Base-by-base conservation (phyloP, 495 filamentous ascomycete genomes). In the Terfezia claveryi region DNA sequence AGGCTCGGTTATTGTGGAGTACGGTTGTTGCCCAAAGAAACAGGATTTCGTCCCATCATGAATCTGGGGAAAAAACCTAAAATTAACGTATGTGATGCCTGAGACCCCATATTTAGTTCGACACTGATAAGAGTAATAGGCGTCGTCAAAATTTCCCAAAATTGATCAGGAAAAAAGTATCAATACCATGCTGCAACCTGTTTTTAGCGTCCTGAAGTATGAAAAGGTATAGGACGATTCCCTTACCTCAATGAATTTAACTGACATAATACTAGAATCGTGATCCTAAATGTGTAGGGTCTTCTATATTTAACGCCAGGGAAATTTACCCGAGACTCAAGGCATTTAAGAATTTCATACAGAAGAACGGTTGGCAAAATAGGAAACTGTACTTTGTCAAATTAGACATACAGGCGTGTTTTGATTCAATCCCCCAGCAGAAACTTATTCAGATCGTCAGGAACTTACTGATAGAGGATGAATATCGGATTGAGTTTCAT, bases 361-460 rank as follows among this genome's bases (percentile, higher is more conserved):
- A 60, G 36, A 41, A 54, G n/a, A 57, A 53, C 49, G 64, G 50
- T 50, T 57, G 53, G 54, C 38, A 58, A 54, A 54, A 54, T 27
- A 27, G 62, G 16, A 60, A 59, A 46, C 53, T 87, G 9, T 94
- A 82, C 64, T 94, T 96, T 61, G 87, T 81, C 44, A 98, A 96
- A 66, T 70, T 94, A 12, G 91, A 98, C 66, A 86, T 95, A 32
- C 74, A 86, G 65, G 77, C 86, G 9, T 94, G 91, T 54, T 98
- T 94, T 65, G 91, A 98, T 64, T 94, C 85, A 0, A 94, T 98
- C 50, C 91, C 91, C 0, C 92, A 96, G 61, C 62, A 73, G 38
- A 73, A 73, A 4, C 69, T 95, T n/a, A 60, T 96, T 52, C 58
- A 65, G 23, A 66, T 95, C 14, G 73, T 92, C 50, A 38, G 61